Base-by-base conservation (phyloP, 2,329 filamentous ascomycete species). In the Ceratocystis destructans region DNA sequence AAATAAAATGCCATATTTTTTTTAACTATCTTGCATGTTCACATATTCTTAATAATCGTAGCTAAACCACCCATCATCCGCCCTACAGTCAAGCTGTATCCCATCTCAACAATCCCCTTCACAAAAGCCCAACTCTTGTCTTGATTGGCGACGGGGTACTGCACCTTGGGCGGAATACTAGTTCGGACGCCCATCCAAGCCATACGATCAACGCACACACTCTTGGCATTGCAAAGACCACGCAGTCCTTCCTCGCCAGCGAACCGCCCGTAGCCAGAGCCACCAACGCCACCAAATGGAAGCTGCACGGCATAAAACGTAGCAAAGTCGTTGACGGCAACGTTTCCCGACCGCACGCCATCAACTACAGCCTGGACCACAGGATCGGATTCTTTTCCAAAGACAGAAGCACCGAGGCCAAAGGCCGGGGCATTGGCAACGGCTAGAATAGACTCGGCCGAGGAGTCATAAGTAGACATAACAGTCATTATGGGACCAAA, bases 261-360 rank as follows among this genome's bases (percentile, higher is more conserved):
- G 76, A 99, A 99, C 2, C 93, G 82, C 1, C 94, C 94, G 74
- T 97, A 97, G 0, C 89, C 94, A 28, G 89, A 95, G 0, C 91
- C 93, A 67, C 84, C 85, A n/a, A 89, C 85, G 65, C 92, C 94
- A 46, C 94, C 94, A 75, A 99, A 99, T 0, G 94, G 94, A 48
- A 99, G 78, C 76, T 96, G 91, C 6, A 96, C 92, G 64, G 93
- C 90, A 73, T 99, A 99, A 75, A 86, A 96, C 33, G 86, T 87
- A 22, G 87, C 94, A 73, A 99, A 99, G 77, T 99, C 94, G 74
- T 99, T 99, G 71, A 99, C 84, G 28, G 90, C 86, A 0, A 97
- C 89, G 88, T 96, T 96, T 57, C 94, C 94, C 0, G 88, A 86
- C 69, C 87, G 84, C 64, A 96, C 80, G 28, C 84, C 83, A 22